phyloP scores from a whole-genome alignment of 441 rosid species.

The Pelargonium australe region DNA sequence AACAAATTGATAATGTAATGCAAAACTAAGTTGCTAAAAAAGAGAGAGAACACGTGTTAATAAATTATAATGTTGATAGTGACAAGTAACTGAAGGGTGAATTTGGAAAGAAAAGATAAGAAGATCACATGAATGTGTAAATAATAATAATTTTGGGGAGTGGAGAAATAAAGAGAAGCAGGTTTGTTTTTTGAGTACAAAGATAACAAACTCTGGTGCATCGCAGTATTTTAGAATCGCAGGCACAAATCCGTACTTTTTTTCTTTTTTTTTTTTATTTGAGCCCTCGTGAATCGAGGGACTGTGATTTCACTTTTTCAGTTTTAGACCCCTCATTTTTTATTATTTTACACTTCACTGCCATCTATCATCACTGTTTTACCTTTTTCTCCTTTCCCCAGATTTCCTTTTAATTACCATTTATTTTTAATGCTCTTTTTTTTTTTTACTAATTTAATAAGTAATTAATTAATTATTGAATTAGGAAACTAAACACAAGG shows the following conservation, averaged over 20 bases:
- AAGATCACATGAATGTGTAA: constrained; percentile 21
- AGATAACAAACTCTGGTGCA: constrained; percentile 43
- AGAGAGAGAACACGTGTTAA: no score
- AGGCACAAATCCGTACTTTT: constrained; percentile 27
- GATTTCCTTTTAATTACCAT: constrained; percentile 1
- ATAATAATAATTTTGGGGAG: no score
- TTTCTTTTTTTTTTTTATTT: neutral
- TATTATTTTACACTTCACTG: constrained; percentile 9
- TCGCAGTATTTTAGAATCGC: constrained; percentile 25
- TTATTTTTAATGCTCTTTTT: neutral
- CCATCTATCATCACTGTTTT: constrained; percentile 13
- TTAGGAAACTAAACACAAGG: constrained; percentile 22
- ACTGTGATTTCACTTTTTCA: constrained; percentile 8
- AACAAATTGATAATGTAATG: no score
- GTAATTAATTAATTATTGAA: neutral
- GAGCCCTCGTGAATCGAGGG: constrained; percentile 41
- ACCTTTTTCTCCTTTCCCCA: constrained; percentile 13
- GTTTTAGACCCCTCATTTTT: neutral
- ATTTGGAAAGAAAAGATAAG: constrained; percentile 8
- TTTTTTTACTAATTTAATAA: neutral
- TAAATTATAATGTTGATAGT: constrained; percentile 5
- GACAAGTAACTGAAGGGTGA: constrained; percentile 22
- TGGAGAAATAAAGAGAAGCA: neutral
- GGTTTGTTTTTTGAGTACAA: constrained; percentile 31
- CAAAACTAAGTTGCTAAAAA: no score